Conservation (phyloP, 257 asterid species). For the Solanum paucissectum region DNA sequence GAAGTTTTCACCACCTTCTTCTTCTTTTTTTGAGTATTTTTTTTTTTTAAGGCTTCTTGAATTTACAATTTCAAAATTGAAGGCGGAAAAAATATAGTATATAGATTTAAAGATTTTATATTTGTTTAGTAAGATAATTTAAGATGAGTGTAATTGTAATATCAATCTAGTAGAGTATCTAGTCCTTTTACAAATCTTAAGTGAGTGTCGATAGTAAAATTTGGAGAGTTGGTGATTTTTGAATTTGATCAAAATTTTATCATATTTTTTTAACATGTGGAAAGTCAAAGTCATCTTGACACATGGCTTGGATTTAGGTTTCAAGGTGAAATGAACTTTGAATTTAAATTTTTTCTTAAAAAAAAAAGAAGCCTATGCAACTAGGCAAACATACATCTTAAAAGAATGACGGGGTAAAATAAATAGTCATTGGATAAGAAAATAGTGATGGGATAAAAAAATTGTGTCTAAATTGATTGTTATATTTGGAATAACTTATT, state of each 20-base stretch:
- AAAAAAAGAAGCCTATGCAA: no score
- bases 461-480: no score
- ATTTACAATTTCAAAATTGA: neutral
- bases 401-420: neutral
- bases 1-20: neutral
- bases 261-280: neutral
- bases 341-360: neutral
- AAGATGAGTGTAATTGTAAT: neutral
- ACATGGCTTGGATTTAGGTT: neutral
- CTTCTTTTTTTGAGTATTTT: neutral
- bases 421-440: no score
- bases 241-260: neutral
- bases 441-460: no score
- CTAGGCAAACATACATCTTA: neutral
- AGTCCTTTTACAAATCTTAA: no score
- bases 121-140: neutral
- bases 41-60: neutral
- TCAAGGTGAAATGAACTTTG: fast-evolving
- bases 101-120: neutral
- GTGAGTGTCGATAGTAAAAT: neutral
- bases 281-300: neutral
- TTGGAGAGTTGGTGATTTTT: neutral
- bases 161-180: neutral
- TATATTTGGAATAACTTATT: no score
- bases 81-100: neutral